Conservation (phyloP, 306 rosid species). For the Gynostemma pentaphyllum region DNA sequence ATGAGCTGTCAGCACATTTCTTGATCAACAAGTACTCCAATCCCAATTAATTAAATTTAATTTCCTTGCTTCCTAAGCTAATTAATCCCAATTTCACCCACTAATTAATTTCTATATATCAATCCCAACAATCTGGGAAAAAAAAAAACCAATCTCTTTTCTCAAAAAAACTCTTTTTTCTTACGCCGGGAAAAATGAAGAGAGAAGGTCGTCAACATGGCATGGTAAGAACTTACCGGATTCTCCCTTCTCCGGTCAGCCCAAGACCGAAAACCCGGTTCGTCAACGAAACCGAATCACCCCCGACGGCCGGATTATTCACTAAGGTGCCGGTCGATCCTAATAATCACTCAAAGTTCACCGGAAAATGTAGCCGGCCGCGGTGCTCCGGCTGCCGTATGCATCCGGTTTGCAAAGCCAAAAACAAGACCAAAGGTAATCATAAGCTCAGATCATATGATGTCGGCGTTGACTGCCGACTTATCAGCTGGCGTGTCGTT, state of each 20-base stretch:
- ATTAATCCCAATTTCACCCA: too few relatives aligned
- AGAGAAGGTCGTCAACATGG: constrained; percentile 80
- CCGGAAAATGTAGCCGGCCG: constrained; percentile 37
- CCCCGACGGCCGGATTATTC: constrained; percentile 43
- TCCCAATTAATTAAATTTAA: neutral
- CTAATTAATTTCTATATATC: neutral
- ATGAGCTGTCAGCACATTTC: neutral
- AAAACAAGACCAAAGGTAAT: constrained; percentile 42
- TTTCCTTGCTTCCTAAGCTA: neutral
- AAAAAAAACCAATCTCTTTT: neutral
- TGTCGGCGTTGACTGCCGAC: constrained; percentile 16
- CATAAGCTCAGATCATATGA: constrained; percentile 22
- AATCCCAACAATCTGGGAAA: neutral
- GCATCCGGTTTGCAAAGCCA: constrained; percentile 43
- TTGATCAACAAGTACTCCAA: neutral
- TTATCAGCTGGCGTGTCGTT: constrained; percentile 28
- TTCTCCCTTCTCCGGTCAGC: constrained; percentile 30
- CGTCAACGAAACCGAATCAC: constrained; percentile 23
- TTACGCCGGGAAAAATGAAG: constrained; percentile 33
- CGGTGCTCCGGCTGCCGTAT: constrained; percentile 34
- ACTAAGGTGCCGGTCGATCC: constrained; percentile 43
- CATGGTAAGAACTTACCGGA: constrained; percentile 36
- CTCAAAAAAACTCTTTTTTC: neutral
- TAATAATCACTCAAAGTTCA: constrained; percentile 64
- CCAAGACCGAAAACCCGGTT: constrained; percentile 28